Evolutionary conservation across 208 protist species (phyloP).

Genomic region (Leishmania gerbilli): DNA sequence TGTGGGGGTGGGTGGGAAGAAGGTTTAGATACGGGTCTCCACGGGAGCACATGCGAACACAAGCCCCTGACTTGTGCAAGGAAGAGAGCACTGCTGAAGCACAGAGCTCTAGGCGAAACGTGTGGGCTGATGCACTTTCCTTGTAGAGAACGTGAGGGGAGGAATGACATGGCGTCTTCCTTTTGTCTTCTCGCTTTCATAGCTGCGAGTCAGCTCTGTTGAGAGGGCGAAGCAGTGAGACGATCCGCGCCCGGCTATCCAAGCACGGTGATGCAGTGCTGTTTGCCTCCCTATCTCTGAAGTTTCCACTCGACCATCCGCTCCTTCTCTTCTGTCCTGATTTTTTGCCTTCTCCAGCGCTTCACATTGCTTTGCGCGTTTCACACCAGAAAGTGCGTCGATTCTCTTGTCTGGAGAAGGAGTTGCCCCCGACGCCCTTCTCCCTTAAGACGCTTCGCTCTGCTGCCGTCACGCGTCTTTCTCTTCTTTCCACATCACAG

Average conservation of each 20-base stretch:
- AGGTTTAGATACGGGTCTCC: not conserved
- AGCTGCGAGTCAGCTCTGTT: not conserved
- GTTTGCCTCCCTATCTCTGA: not conserved
- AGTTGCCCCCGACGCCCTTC: not conserved
- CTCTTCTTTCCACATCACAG: not conserved
- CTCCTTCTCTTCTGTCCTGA: not conserved
- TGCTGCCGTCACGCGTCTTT: not conserved
- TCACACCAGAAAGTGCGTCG: not conserved
- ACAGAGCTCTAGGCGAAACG: not conserved
- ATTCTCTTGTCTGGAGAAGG: not conserved
- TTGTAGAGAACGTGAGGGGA: not conserved
- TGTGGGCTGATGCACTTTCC: not conserved
- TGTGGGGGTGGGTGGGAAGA: not conserved
- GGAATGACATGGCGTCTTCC: not conserved
- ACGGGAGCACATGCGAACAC: not conserved
- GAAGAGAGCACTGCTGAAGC: not conserved
- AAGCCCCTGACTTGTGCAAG: not conserved
- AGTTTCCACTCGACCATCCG: not conserved
- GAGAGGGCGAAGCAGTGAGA: not conserved
- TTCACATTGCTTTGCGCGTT: too few species aligned
- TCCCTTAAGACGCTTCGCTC: not conserved
- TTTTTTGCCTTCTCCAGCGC: not conserved
- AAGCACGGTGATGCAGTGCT: not conserved
- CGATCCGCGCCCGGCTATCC: not conserved
- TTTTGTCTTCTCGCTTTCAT: not conserved